Evolutionary conservation across 176 grass and related monocot genomes (phyloP).

Genomic region (Oryza glumipatula): DNA sequence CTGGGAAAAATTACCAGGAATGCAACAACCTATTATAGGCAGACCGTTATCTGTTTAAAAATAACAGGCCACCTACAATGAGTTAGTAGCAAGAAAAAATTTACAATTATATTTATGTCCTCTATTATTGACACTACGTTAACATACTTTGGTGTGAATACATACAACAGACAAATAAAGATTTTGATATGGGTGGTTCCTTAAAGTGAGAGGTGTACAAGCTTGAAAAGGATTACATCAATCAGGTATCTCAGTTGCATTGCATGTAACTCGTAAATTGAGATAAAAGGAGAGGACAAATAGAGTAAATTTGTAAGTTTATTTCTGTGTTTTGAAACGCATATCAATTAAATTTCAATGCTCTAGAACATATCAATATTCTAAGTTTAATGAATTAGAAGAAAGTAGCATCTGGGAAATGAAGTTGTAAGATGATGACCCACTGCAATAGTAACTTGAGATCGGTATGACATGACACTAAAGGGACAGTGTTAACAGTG

Average conservation of each 20-base stretch:
- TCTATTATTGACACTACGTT: constrained; percentile 18
- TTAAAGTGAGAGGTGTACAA: not conserved
- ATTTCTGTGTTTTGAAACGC: not conserved
- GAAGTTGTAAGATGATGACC: not conserved
- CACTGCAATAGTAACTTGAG: not conserved
- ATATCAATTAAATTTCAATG: not conserved
- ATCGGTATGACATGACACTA: constrained; percentile 18
- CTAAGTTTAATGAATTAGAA: not conserved
- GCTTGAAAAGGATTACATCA: not conserved
- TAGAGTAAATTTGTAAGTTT: not conserved
- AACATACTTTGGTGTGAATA: not conserved
- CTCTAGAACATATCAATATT: not conserved
- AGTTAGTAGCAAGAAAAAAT: not conserved
- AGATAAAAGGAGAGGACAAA: not conserved
- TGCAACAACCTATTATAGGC: not conserved
- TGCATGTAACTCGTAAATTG: not conserved
- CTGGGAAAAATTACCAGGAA: not conserved
- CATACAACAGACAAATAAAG: constrained; percentile 10
- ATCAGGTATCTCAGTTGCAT: not conserved
- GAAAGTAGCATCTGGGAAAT: not conserved
- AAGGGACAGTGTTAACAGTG: too few relatives aligned
- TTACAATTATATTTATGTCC: not conserved
- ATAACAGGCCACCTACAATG: not conserved
- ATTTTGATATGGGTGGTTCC: constrained; percentile 19
- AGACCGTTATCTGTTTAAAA: not conserved